Evolutionary conservation across 1,284 basidiomycete genomes (phyloP).

Genomic region (Leccinum pallidistipes): DNA sequence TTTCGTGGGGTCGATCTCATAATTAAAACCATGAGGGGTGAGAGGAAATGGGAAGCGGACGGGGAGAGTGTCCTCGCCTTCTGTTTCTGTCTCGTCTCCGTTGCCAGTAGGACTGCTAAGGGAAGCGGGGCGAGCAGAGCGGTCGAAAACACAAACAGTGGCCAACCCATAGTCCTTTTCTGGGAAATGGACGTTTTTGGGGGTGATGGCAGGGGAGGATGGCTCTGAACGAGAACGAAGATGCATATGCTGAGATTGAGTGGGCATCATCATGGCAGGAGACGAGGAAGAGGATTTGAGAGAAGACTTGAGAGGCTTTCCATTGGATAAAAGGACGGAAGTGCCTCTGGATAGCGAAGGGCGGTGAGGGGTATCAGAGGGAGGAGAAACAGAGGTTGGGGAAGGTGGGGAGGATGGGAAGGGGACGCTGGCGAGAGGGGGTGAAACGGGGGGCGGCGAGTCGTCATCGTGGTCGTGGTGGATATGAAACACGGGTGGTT

Average conservation of each 20-base stretch:
- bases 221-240: constrained; percentile 63
- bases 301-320: constrained; percentile 87
- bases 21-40: constrained; percentile 54
- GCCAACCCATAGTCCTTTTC: constrained; percentile 66
- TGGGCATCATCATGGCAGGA: constrained; percentile 41
- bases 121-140: constrained; percentile 72
- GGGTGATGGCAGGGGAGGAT: constrained; percentile 59
- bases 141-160: constrained; percentile 81
- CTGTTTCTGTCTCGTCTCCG: constrained; percentile 75
- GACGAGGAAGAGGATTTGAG: constrained; percentile 72
- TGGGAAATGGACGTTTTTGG: constrained; percentile 91
- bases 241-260: constrained; percentile 32
- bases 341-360: constrained; percentile 32
- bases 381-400: not conserved
- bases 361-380: constrained; percentile 17
- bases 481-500: constrained; percentile 29
- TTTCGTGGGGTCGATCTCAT: constrained; percentile 43
- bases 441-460: constrained; percentile 6
- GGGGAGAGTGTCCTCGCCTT: constrained; percentile 45
- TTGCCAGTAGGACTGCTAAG: constrained; percentile 45
- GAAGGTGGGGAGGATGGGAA: constrained; percentile 31
- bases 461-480: constrained; percentile 19
- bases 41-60: constrained; percentile 40
- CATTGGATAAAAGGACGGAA: constrained; percentile 68
- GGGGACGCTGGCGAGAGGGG: constrained; percentile 26